A percentile compares a stretch with the other conserved stretches of the same genome.
phyloP scores from a whole-genome alignment of 2,329 filamentous ascomycete species.

The Ascochyta rabiei region DNA sequence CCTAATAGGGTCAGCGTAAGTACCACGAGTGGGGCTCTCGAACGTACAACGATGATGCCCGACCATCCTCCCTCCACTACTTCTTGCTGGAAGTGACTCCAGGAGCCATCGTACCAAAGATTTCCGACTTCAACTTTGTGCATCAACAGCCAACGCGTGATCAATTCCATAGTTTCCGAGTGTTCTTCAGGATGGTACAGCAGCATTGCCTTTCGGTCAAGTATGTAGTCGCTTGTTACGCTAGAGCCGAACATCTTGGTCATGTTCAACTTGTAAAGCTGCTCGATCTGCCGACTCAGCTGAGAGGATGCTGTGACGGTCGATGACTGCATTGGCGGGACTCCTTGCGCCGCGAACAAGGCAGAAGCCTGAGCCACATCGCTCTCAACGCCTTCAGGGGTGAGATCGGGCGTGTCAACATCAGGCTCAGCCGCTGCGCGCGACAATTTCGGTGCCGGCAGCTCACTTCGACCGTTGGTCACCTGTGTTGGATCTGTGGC shows the following conservation, averaged over 20 bases:
- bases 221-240: slow-evolving; percentile 6
- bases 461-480: not conserved
- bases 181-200: slow-evolving; percentile 38
- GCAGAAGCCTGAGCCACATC: not conserved
- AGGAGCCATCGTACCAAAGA: slow-evolving; percentile 32
- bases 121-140: slow-evolving; percentile 37
- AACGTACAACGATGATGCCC: slow-evolving; percentile 38
- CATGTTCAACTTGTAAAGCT: slow-evolving; percentile 28
- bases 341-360: not conserved
- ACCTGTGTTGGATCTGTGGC: not conserved
- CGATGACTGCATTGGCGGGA: not conserved
- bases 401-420: not conserved
- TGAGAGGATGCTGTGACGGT: slow-evolving; percentile 1
- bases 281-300: slow-evolving; percentile 28
- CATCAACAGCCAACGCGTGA: slow-evolving; percentile 41
- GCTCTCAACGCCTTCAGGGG: not conserved
- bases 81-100: slow-evolving; percentile 33
- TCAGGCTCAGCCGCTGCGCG: not conserved
- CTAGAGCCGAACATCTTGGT: slow-evolving; percentile 31
- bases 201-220: slow-evolving; percentile 35
- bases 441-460: not conserved
- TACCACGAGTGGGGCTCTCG: too few relatives aligned
- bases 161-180: slow-evolving; percentile 34
- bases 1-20: slow-evolving; percentile 24
- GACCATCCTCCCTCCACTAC: slow-evolving; percentile 22